phyloP scores from a whole-genome alignment of 306 rosid species.

The Ceratonia siliqua region DNA sequence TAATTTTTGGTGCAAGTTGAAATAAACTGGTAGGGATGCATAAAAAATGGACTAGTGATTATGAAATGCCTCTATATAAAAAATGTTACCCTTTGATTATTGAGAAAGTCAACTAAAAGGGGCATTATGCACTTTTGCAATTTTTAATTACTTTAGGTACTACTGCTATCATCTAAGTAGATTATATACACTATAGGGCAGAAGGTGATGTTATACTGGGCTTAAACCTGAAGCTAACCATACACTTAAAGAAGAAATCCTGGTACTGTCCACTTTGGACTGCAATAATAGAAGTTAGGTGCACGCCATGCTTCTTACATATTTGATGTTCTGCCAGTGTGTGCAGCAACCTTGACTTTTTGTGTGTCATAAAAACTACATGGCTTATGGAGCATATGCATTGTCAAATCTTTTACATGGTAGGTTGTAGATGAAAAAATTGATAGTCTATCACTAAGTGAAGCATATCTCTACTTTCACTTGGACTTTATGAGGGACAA shows the following conservation, averaged over 20 bases:
- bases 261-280: not conserved
- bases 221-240: not conserved
- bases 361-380: not conserved
- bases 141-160: not conserved
- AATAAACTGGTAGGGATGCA: too few relatives aligned
- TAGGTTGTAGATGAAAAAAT: conserved; percentile 1
- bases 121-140: not conserved
- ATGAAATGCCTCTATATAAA: not conserved
- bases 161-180: not conserved
- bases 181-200: not conserved
- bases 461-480: not conserved
- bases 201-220: not conserved
- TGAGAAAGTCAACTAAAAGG: not conserved
- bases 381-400: not conserved
- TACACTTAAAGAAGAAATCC: not conserved
- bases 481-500: not conserved
- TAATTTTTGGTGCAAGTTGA: not conserved
- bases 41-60: not conserved
- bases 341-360: not conserved
- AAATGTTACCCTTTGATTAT: not conserved
- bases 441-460: not conserved
- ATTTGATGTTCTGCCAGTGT: not conserved
- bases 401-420: not conserved
- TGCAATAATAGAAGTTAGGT: not conserved
- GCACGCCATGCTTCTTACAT: not conserved